Evolutionary conservation across 2,329 filamentous ascomycete species (phyloP).

Genomic region (Penicillium sp.): DNA sequence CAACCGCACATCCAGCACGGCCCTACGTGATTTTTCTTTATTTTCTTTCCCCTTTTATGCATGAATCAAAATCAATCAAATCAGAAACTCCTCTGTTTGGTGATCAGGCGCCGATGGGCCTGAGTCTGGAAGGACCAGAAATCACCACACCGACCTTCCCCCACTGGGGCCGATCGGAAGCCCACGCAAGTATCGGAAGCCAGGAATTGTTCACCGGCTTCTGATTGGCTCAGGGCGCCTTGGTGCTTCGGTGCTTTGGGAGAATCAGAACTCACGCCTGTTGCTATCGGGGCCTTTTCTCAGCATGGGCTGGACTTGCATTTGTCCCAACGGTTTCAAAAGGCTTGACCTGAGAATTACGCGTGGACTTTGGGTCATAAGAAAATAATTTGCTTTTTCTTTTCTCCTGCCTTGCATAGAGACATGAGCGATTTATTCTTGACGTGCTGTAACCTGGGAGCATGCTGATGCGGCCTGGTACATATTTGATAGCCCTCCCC

Average conservation of each 20-base stretch:
- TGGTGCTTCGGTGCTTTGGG: slow-evolving; percentile 3
- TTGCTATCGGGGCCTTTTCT: neutral
- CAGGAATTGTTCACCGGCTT: slow-evolving; percentile 4
- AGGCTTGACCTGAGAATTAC: slow-evolving; percentile 21
- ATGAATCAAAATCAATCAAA: neutral
- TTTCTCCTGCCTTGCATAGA: no score
- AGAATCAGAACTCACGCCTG: slow-evolving; percentile 4
- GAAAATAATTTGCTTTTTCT: neutral
- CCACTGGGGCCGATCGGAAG: slow-evolving; percentile 3
- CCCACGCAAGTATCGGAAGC: slow-evolving; percentile 6
- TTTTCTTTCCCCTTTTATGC: neutral
- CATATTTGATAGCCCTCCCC: no score
- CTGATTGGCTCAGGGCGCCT: slow-evolving; percentile 9
- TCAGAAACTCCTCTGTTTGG: neutral
- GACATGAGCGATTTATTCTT: no score
- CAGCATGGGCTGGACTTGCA: neutral
- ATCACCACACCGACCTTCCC: neutral
- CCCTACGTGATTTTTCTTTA: slow-evolving; percentile 12
- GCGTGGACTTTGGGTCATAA: slow-evolving; percentile 17
- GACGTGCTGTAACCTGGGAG: no score
- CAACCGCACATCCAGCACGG: slow-evolving; percentile 5
- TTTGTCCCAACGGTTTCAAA: slow-evolving; percentile 16
- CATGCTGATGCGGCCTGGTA: no score
- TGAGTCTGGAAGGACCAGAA: slow-evolving; percentile 1
- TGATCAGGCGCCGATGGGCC: neutral